Percentiles rank a stretch among this genome's conserved stretches.
Evolutionary conservation across 768 basidiomycete species (phyloP).

Genomic region (Pisolithus microcarpus): DNA sequence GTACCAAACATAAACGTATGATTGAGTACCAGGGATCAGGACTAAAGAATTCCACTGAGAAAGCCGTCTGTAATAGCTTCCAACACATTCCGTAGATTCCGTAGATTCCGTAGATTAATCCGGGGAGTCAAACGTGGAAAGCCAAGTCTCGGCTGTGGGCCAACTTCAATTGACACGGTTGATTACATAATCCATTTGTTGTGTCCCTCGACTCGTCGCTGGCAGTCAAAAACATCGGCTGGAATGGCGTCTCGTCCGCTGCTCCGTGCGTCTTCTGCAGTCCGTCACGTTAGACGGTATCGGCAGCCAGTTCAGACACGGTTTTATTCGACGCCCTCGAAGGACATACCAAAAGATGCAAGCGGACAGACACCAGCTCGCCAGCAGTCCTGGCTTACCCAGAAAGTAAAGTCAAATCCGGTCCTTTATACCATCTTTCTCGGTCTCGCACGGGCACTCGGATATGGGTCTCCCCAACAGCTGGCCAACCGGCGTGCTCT

Average conservation of each 20-base stretch:
- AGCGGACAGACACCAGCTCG: slow-evolving; percentile 2
- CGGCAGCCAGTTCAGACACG: background rate
- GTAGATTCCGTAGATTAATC: too few relatives aligned
- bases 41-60: too few relatives aligned
- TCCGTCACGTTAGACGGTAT: background rate
- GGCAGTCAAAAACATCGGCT: background rate
- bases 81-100: too few relatives aligned
- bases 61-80: too few relatives aligned
- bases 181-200: too few relatives aligned
- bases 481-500: slow-evolving; percentile 54
- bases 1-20: too few relatives aligned
- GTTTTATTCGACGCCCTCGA: background rate
- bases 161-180: too few relatives aligned
- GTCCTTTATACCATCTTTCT: slow-evolving; percentile 40
- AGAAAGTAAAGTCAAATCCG: slow-evolving; percentile 44
- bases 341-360: background rate
- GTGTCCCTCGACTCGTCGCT: too few relatives aligned
- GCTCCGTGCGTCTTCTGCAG: background rate
- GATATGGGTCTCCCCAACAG: slow-evolving; percentile 57
- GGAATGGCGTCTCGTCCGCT: background rate
- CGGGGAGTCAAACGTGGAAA: too few relatives aligned
- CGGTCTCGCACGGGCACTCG: slow-evolving; percentile 42
- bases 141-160: too few relatives aligned
- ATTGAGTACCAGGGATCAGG: too few relatives aligned
- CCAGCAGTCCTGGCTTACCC: slow-evolving; percentile 49